Base-by-base conservation (phyloP, 2,329 filamentous ascomycete species). In the Hysterium pulicare region DNA sequence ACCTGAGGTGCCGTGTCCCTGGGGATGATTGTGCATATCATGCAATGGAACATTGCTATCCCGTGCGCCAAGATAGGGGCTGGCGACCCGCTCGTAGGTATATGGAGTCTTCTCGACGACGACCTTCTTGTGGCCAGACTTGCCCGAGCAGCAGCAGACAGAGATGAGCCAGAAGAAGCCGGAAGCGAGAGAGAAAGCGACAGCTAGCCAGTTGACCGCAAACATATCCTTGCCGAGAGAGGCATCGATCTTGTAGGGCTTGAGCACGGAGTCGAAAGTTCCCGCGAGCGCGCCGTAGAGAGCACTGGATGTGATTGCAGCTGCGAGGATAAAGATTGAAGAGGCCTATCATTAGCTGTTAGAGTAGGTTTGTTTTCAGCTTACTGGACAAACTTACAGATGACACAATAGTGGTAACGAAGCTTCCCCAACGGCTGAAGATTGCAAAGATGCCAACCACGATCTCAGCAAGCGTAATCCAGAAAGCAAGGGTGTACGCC, bases 131-230 rank as follows among this genome's bases (percentile, higher is more conserved):
- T 60, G 51, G 21, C 72, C 70, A 41, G 70, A 75, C 55, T 77
- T 74, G 35, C 88, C 87, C 55, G 79, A 82, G 76, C 90, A 95
- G 81, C 90, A 97, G 84, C 91, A 97, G 59, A 86, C 79, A 67
- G 83, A 88, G 67, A 94, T 81, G 61, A 90, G 72, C 91, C 93
- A 97, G 84, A 97, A 96, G 62, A 95, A 70, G 50, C 80, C 81
- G 6, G 86, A 84, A 32, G 68, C 87, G 24, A 93, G 63, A 48
- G 85, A 84, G 62, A 94, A 90, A 21, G 80, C 86, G 30, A 84
- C 84, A 33, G 83, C 84, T 46, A 97, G 74, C 88, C 90, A 96
- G 56, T 86, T 80, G 16, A 82, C 71, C 26, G 77, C 77, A 41
- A 93, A 81, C 71, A 86, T 91, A 45, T 75, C 72, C 22, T 66